These are phyloP conservation scores for Thelonectria discophora DNA, from an alignment of 2,329 filamentous ascomycete genomes.

Conservation along the genomic window DNA sequence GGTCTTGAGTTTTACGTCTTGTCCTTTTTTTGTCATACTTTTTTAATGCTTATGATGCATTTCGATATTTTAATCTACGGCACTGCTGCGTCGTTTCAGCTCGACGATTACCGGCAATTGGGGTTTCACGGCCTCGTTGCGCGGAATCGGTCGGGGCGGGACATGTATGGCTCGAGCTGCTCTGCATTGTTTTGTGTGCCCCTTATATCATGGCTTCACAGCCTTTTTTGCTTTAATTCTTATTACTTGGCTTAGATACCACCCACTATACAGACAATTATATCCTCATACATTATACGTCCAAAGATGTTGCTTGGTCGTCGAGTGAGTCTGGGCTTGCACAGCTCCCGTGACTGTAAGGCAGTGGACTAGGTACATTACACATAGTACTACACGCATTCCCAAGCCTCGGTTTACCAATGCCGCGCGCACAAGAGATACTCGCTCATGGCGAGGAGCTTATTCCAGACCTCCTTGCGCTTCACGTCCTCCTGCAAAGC, in stretches of 20 bases:
- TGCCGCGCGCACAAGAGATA: constrained; percentile 73
- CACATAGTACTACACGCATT: background rate
- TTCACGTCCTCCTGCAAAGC: constrained; percentile 86
- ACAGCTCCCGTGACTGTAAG: background rate
- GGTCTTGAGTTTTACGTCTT: constrained; percentile 4
- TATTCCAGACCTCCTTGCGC: constrained; percentile 79
- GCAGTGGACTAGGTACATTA: constrained; percentile 5
- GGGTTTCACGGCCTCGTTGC: constrained; percentile 21
- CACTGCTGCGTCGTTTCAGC: constrained; percentile 15
- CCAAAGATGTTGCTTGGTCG: background rate
- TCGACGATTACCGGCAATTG: constrained; percentile 21
- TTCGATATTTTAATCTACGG: constrained; percentile 22
- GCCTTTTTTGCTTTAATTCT: constrained; percentile 39
- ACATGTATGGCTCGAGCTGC: constrained; percentile 24
- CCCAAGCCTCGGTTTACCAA: constrained; percentile 59
- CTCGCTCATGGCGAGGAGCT: constrained; percentile 72
- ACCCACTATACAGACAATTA: constrained; percentile 25
- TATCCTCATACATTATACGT: background rate
- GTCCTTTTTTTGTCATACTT: constrained; percentile 5
- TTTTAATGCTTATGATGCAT: constrained; percentile 8
- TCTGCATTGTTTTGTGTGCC: constrained; percentile 31
- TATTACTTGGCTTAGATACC: constrained; percentile 40
- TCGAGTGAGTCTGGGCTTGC: background rate
- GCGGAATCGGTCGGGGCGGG: constrained; percentile 24
- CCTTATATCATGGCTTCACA: constrained; percentile 37